Evolutionary conservation across 169 alveolate genomes (phyloP).

Genomic region (Plasmodium relictum): DNA sequence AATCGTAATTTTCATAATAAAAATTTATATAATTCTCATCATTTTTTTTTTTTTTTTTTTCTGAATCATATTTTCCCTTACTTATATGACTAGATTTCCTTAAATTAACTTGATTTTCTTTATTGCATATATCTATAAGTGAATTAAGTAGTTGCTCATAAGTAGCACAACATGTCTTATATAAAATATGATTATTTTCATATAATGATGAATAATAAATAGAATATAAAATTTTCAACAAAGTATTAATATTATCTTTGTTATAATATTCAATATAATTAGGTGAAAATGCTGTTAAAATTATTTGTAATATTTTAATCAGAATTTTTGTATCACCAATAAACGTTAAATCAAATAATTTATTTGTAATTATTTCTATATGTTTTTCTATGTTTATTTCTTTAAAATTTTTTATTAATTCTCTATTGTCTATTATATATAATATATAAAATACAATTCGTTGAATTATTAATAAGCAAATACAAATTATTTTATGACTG

Average conservation of each 20-base stretch:
- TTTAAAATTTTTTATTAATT: slow-evolving; percentile 28
- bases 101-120: slow-evolving; percentile 11
- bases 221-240: slow-evolving; percentile 56
- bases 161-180: slow-evolving; percentile 73
- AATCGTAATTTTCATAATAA: slow-evolving; percentile 61
- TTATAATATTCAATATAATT: slow-evolving; percentile 48
- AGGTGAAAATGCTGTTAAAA: slow-evolving; percentile 61
- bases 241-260: slow-evolving; percentile 56
- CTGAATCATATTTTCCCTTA: background rate
- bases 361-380: slow-evolving; percentile 62
- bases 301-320: slow-evolving; percentile 67
- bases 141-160: slow-evolving; percentile 65
- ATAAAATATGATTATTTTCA: slow-evolving; percentile 50
- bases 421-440: slow-evolving; percentile 60
- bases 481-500: slow-evolving; percentile 39
- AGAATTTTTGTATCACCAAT: slow-evolving; percentile 42
- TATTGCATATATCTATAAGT: slow-evolving; percentile 60
- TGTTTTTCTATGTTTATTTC: slow-evolving; percentile 49
- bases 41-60: slow-evolving; percentile 5
- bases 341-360: slow-evolving; percentile 68
- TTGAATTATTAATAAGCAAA: slow-evolving; percentile 33
- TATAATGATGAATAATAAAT: slow-evolving; percentile 63
- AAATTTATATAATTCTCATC: slow-evolving; percentile 10
- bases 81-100: background rate
- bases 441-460: slow-evolving; percentile 49